phyloP scores from a whole-genome alignment of 192 early-diverging fungal genomes.

The Backusella parvicylindrica region DNA sequence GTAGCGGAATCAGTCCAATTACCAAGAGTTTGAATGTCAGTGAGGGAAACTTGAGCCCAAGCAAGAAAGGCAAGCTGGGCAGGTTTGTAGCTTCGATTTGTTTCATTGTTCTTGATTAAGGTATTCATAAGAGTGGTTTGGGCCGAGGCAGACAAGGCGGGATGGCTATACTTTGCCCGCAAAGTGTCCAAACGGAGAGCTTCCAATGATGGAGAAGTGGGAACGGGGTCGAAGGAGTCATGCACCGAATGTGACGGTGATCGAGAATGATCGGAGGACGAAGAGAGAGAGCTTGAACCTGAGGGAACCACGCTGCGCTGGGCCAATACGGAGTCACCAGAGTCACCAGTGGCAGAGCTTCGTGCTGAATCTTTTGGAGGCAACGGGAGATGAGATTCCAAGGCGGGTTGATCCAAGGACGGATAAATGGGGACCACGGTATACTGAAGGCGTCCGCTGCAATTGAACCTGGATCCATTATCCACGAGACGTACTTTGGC shows the following conservation, averaged over 20 bases:
- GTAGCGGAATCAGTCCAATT: background rate
- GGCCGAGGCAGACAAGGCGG: background rate
- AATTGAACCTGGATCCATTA: background rate
- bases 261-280: background rate
- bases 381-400: conserved; percentile 4
- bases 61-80: background rate
- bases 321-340: background rate
- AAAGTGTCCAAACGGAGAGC: background rate
- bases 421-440: background rate
- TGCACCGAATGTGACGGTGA: background rate
- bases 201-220: background rate
- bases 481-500: conserved; percentile 22
- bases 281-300: background rate
- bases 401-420: background rate
- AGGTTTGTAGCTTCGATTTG: background rate
- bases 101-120: background rate
- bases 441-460: background rate
- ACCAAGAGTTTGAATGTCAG: background rate
- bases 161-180: background rate
- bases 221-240: background rate
- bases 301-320: background rate
- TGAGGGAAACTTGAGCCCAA: background rate
- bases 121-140: background rate
- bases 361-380: background rate
- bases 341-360: background rate